Evolutionary conservation across 2,329 filamentous ascomycete species (phyloP).

Genomic region (Scytalidium sp.): DNA sequence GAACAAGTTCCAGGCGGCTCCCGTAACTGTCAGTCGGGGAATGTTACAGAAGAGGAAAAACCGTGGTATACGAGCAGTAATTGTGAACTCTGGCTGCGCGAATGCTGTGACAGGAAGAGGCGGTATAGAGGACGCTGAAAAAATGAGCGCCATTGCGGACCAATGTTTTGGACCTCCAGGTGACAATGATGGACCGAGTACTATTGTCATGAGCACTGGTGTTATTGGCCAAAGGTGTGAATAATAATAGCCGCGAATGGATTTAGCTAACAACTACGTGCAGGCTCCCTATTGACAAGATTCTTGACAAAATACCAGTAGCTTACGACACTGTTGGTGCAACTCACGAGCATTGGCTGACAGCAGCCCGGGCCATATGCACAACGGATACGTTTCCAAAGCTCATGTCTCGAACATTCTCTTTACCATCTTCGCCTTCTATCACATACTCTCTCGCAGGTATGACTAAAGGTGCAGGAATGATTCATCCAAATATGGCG

Average conservation of each 20-base stretch:
- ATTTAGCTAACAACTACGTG: slow-evolving; percentile 10
- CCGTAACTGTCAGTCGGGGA: slow-evolving; percentile 79
- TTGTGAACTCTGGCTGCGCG: slow-evolving; percentile 94
- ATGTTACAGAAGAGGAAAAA: slow-evolving; percentile 66
- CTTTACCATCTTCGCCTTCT: slow-evolving; percentile 73
- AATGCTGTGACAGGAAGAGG: slow-evolving; percentile 94
- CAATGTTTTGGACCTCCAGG: slow-evolving; percentile 49
- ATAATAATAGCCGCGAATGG: neutral
- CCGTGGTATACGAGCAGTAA: slow-evolving; percentile 71
- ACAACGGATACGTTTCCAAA: slow-evolving; percentile 99
- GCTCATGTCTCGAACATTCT: slow-evolving; percentile 81
- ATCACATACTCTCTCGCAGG: slow-evolving; percentile 82
- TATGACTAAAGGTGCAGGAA: slow-evolving; percentile 96
- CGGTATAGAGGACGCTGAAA: slow-evolving; percentile 81
- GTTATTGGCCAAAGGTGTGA: slow-evolving; percentile 87
- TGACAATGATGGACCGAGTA: slow-evolving; percentile 51
- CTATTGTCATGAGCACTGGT: slow-evolving; percentile 97
- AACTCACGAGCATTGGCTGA: slow-evolving; percentile 83
- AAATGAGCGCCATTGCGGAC: slow-evolving; percentile 80
- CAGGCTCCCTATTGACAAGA: slow-evolving; percentile 87
- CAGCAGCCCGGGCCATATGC: slow-evolving; percentile 86
- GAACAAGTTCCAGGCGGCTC: slow-evolving; percentile 97
- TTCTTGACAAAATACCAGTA: slow-evolving; percentile 75
- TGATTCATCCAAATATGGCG: slow-evolving; percentile 99
- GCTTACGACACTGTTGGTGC: slow-evolving; percentile 69